phyloP scores from a whole-genome alignment of 2,329 filamentous ascomycete genomes.

The Sclerotiophoma versabilis region DNA sequence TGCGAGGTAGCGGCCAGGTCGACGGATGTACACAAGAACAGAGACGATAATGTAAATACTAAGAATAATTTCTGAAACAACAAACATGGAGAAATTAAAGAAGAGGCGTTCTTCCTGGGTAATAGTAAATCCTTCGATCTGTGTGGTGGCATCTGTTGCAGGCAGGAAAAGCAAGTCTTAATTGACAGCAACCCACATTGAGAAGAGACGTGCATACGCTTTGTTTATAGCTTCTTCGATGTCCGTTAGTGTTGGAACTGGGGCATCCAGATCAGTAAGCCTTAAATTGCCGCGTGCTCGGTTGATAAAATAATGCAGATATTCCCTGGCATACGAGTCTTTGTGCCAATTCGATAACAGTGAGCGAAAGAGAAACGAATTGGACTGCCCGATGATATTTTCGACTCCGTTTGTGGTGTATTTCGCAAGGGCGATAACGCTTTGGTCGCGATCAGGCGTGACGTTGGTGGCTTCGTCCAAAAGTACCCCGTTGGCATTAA shows the following conservation, averaged over 20 bases:
- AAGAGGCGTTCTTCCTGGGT: conserved; percentile 55
- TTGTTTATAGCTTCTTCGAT: conserved; percentile 30
- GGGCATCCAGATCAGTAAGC: conserved; percentile 45
- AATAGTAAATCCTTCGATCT: conserved; percentile 18
- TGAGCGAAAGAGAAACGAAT: conserved; percentile 23
- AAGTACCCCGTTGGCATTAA: conserved; percentile 17
- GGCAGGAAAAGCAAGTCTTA: conserved; percentile 46
- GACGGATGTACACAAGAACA: conserved; percentile 50
- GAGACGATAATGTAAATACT: conserved; percentile 53
- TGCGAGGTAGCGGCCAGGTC: conserved; percentile 55
- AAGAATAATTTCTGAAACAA: conserved; percentile 54
- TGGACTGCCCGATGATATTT: conserved; percentile 28
- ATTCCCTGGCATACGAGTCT: conserved; percentile 54
- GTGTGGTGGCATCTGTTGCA: background rate
- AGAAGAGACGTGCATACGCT: conserved; percentile 50
- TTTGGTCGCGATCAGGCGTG: background rate
- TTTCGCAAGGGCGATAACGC: background rate
- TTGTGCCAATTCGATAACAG: conserved; percentile 54
- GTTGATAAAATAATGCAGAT: conserved; percentile 56
- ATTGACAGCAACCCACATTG: conserved; percentile 54
- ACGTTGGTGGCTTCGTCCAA: background rate
- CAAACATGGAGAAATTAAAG: conserved; percentile 55
- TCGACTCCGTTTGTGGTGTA: conserved; percentile 25
- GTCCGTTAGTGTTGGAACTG: conserved; percentile 41
- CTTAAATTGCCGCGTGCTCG: conserved; percentile 31